Evolutionary conservation across 192 early-diverging fungal genomes (phyloP).

Genomic region (Umbelopsis isabellina): DNA sequence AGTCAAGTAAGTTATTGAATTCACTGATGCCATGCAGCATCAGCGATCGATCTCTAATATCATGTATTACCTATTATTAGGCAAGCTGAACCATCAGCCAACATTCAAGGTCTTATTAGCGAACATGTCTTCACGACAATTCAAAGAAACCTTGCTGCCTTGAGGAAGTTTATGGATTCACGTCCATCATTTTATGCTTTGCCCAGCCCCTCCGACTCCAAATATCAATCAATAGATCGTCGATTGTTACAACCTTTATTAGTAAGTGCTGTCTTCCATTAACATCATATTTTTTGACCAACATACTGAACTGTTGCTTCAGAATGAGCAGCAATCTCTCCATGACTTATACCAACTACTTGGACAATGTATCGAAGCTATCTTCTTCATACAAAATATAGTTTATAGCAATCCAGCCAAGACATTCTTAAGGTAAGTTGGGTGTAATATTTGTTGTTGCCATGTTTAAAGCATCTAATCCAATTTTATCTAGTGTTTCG

Average conservation of each 20-base stretch:
- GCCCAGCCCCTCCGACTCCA: conserved; percentile 18
- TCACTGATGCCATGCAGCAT: background rate
- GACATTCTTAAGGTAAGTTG: conserved; percentile 7
- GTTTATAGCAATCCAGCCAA: conserved; percentile 18
- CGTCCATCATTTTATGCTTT: conserved; percentile 12
- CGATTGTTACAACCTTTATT: conserved; percentile 13
- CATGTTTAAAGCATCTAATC: background rate
- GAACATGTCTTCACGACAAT: conserved; percentile 10
- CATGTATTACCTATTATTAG: background rate
- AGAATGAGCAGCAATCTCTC: conserved; percentile 35
- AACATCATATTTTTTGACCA: background rate
- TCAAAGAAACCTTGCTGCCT: conserved; percentile 13
- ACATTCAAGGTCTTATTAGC: conserved; percentile 9
- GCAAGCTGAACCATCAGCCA: background rate
- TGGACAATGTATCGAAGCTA: conserved; percentile 26
- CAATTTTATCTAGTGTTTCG: background rate
- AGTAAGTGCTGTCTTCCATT: background rate
- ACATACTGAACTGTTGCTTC: no score
- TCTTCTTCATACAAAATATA: conserved; percentile 28
- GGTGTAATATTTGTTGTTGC: background rate
- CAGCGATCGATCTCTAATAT: background rate
- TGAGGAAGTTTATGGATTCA: conserved; percentile 28
- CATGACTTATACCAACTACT: conserved; percentile 31
- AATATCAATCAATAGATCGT: conserved; percentile 26
- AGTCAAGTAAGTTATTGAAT: conserved; percentile 15